Evolutionary conservation across 2,329 filamentous ascomycete genomes (phyloP), one percentile per base, ranked within the genome.

Genomic region (Lasiodiplodia citricola): DNA sequence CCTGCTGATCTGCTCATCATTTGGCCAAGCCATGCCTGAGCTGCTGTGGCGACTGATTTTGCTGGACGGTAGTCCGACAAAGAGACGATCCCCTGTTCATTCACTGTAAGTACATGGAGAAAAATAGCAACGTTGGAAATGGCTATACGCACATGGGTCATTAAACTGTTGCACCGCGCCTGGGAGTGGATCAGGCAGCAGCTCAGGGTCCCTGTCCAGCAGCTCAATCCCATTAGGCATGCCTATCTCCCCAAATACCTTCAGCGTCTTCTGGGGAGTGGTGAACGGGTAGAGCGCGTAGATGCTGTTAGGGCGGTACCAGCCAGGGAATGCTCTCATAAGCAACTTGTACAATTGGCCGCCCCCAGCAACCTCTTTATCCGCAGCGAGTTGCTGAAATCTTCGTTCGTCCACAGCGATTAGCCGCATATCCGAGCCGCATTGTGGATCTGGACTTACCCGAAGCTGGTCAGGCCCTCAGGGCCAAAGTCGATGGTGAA

Each of bases 221-320:
- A 44, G 14, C 16, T 44, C 14, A 44, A 44, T 44, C 10, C 14
- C 38, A 44, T 44, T 44, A 0, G 38, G 38, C 10, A 13, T 16
- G 0, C 16, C 38, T 44, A 14, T 16, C 38, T 37, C 69, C 67
- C 23, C 71, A 71, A 62, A 50, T 28, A 76, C 74, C 31, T 70
- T 70, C 18, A 47, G 56, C 57, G 69, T 75, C 57, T 69, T 70
- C 1, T 58, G 51, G 2, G 73, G 71, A 3, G 72, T 73, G 28
- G 70, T 75, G 68, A 78, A 76, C 1, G 77, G 76, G 52, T 77
- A 76, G 47, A 75, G 70, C 4, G 73, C 74, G 47, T 75, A 76
- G 1, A 75, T 68, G 5, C 72, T 75, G 70, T 74, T 74, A 58
- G 68, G 69, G 21, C 68, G 57, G 57, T 75, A 75, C 67, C 70